Base-by-base conservation (phyloP, 352 stramenopile genomes). In the Phytophthora vignae region DNA sequence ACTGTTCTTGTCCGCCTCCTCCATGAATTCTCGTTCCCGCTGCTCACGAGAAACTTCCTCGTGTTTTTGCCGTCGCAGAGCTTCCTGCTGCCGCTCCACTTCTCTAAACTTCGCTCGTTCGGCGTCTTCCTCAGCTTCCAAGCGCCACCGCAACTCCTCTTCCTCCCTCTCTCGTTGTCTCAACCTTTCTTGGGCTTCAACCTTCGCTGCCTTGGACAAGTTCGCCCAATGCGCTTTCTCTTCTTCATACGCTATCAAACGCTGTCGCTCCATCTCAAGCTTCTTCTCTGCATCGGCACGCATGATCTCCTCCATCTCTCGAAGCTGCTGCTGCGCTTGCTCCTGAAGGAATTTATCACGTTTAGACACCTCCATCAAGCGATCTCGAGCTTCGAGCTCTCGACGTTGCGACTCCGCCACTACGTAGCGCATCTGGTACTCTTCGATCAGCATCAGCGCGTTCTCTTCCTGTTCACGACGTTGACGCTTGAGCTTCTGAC, bases 361-460 rank as follows among this genome's bases (percentile, higher is more conserved):
- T 31, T 84, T 81, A 6, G 62, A 59, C 11, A 89, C 73, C 65
- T 85, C 78, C 27, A 73, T 12, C 2, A 84, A 38, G 2, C 80
- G 75, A 33, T 77, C 52, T 21, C 65, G 58, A 27, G 70, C 53
- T 17, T 82, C 76, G 2, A 85, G 29, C 25, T 79, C 61, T 0
- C 79, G 79, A 3, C 79, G 66, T 22, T 81, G 73, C 9, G 50
- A 67, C 60, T 90, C 79, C 0, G 82, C 75, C 7, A 92, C 64
- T 1, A 84, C 44, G 40, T 92, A 90, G 7, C 82, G 75, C 42
- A 61, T 86, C 10, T 84, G 73, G 54, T 85, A 82, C 49, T 94
- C 84, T 60, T 94, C 81, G 1, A 88, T 62, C 29, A 85, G 19
- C 84, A 92, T 94, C 1, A 64, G 64, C 4, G 76, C 63, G 38